Conservation (phyloP, 345 rosid genomes). For the Toxicodendron radicans region DNA sequence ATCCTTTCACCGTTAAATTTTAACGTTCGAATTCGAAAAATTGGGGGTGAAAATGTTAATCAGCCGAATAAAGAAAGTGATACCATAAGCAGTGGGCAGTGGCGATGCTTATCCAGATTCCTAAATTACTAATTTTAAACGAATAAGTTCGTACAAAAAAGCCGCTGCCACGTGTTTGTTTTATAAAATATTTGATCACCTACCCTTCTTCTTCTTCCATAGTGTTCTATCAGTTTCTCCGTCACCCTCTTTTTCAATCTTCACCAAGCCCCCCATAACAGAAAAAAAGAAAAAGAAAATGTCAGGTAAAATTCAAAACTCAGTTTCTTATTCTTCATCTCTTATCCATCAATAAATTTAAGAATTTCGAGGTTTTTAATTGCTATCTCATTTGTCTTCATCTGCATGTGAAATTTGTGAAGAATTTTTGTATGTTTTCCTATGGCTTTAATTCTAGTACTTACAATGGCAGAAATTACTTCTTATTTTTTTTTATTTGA, state of each 20-base stretch:
- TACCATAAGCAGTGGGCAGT: too few species aligned
- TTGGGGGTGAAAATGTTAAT: too few species aligned
- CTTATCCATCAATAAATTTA: not conserved
- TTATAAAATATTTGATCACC: not conserved
- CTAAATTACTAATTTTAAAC: too few species aligned
- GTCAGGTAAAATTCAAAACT: not conserved
- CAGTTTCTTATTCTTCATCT: not conserved
- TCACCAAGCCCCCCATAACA: not conserved
- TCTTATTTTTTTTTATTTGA: not conserved
- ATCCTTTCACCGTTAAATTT: too few species aligned
- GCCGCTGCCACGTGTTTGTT: not conserved
- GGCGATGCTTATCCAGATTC: too few species aligned
- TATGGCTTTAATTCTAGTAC: not conserved
- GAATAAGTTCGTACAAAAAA: too few species aligned
- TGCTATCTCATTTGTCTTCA: not conserved
- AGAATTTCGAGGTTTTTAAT: not conserved
- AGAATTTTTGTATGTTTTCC: not conserved
- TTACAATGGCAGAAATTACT: not conserved
- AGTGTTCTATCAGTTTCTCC: not conserved
- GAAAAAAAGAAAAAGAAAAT: not conserved
- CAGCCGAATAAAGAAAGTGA: too few species aligned
- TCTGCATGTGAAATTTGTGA: not conserved
- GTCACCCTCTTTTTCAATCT: not conserved
- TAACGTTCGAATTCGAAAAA: too few species aligned
- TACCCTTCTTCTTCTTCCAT: not conserved